These are phyloP conservation scores for Aspergillus floridensis DNA, from an alignment of 2,329 filamentous ascomycete species.

Conservation along the genomic window DNA sequence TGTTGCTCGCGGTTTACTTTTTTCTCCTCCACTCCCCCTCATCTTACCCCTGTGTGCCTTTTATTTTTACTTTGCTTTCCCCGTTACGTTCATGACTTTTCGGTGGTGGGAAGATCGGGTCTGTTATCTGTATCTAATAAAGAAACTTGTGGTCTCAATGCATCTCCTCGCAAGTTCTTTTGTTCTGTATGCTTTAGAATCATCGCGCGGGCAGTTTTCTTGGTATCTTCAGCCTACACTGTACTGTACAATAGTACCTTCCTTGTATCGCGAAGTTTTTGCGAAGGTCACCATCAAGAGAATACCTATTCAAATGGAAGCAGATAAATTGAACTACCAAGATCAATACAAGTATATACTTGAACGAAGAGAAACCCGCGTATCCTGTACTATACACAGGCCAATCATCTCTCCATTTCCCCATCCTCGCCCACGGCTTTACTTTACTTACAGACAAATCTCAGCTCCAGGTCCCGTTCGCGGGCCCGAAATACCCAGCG, in stretches of 20 bases:
- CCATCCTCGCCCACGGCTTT: not conserved
- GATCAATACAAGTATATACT: too few species aligned
- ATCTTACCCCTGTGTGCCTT: not conserved
- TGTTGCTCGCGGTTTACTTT: conserved; percentile 4
- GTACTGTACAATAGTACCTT: not conserved
- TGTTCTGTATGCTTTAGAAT: not conserved
- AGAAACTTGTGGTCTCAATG: conserved; percentile 5
- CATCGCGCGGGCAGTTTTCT: not conserved
- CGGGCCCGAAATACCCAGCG: conserved; percentile 32
- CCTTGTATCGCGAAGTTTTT: too few species aligned
- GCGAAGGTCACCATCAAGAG: too few species aligned
- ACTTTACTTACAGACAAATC: not conserved
- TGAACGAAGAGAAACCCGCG: too few species aligned
- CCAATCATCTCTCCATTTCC: not conserved
- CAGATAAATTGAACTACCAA: too few species aligned
- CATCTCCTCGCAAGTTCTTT: not conserved
- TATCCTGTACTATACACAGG: too few species aligned
- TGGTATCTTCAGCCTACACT: not conserved
- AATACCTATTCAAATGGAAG: too few species aligned
- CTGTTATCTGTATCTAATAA: conserved; percentile 21
- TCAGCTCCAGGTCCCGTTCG: conserved; percentile 30
- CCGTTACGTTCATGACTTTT: conserved; percentile 6
- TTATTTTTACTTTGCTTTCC: conserved; percentile 9
- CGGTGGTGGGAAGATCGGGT: conserved; percentile 6
- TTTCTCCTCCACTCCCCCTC: not conserved